A percentile compares a stretch with the other conserved stretches of the same genome.
These are phyloP conservation scores for Alisma plantagoaquatica DNA, from an alignment of 106 monocot genomes.

Conservation along the genomic window DNA sequence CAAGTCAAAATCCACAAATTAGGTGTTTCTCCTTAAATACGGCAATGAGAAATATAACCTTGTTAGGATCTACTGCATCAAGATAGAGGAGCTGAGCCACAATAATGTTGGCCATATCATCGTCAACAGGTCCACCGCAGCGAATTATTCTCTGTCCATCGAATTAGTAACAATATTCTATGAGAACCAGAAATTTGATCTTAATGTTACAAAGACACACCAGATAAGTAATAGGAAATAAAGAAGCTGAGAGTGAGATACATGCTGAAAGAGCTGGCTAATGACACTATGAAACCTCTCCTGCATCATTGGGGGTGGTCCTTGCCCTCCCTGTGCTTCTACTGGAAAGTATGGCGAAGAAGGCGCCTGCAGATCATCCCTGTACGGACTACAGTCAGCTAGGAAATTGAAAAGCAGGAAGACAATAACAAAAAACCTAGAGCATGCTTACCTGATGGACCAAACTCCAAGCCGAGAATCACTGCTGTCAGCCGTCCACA, in stretches of 20 bases:
- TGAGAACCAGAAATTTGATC: too few relatives aligned
- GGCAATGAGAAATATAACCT: conserved; percentile 34
- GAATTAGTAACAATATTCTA: conserved; percentile 2
- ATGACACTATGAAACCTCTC: conserved; percentile 94
- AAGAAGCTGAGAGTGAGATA: too few relatives aligned
- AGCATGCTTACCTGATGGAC: too few relatives aligned
- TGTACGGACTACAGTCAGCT: too few relatives aligned
- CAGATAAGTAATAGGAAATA: too few relatives aligned
- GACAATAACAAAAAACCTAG: too few relatives aligned
- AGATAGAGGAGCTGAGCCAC: conserved; percentile 89
- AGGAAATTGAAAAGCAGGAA: too few relatives aligned
- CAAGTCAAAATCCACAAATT: too few relatives aligned
- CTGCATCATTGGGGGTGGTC: conserved; percentile 84
- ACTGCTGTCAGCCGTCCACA: too few relatives aligned
- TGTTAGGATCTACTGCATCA: conserved; percentile 87
- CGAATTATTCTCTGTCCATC: conserved; percentile 75
- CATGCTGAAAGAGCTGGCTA: conserved; percentile 97
- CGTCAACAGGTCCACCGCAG: conserved; percentile 89
- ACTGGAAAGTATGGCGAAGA: conserved; percentile 60
- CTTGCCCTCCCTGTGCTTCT: conserved; percentile 52
- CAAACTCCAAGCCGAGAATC: too few relatives aligned
- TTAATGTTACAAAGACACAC: too few relatives aligned
- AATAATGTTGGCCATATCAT: conserved; percentile 93
- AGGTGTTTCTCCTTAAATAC: too few relatives aligned
- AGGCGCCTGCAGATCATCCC: conserved; percentile 78